Evolutionary conservation across 768 basidiomycete genomes (phyloP), one percentile per base, ranked within the genome.

Genomic region (Pluteus cervinus): DNA sequence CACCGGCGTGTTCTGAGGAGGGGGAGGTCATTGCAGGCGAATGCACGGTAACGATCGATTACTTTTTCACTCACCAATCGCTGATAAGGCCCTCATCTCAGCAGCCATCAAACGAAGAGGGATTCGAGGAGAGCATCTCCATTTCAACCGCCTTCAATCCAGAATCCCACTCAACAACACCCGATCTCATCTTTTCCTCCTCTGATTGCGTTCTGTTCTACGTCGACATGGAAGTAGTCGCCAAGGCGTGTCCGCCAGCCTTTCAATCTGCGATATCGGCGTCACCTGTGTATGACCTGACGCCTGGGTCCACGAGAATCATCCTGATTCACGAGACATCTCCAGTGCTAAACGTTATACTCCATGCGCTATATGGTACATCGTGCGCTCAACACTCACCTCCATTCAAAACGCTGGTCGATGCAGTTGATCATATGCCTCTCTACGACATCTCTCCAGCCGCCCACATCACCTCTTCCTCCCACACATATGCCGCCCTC

Each of bases 341-440:
- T 0, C 50, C 46, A 1, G 56, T 71, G 5, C 56, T 82, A 44
- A 79, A 79, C 42, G 52, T 81, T 39, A 51, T 81, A 14, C 52
- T 81, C 17, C 79, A 81, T 45, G 52, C 65, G 12, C 45, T 78
- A 9, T 79, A 80, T 48, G 55, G 65, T 36, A 59, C 68, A 29
- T 63, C 75, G 5, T 72, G 68, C 43, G 57, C 66, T 14, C 66
- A 71, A 18, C 75, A 73, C 52, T 62, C 66, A 4, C 76, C 79
- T 4, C 47, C 66, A 4, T 61, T 75, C 24, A 64, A 72, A 23
- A 65, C 66, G 5, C 55, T 82, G 26, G 47, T 62, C 18, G 46
- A 56, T 3, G 69, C 76, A 7, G 58, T 79, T 16, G 60, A 63
- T 40, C 54, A 55, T 10, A 54, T 62, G 53, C 46, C 53, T 2